Evolutionary conservation across 148 eudicot species (phyloP), one percentile per base, ranked within the genome.

Genomic region (Chenopodium formosanum): DNA sequence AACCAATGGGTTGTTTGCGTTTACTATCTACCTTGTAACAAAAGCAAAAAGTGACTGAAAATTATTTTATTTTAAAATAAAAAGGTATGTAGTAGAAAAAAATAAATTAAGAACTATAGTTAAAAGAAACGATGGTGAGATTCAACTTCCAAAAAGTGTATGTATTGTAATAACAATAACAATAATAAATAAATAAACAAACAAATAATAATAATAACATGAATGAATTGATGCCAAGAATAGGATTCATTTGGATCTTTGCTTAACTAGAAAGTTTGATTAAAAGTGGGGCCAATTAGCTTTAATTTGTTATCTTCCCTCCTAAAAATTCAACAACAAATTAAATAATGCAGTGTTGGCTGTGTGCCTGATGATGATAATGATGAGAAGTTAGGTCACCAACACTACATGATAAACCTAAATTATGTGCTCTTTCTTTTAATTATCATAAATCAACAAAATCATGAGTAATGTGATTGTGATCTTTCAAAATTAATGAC

Each of bases 381-480:
- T 78, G 80, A 73, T 82, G 80, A 67, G 60, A 74, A 66, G 79
- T 83, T 83, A 78, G 85, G 85, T 83, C 85, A 83, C 82, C 85
- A 82, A 82, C 85, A 79, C 29, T 74, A 73, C 79, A 79, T 74
- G 85, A 83, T 83, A 73, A 83, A 83, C 85, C 82, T 83, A 83
- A 77, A 78, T 83, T 83, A 73, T 83, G 66, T 73, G 68, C 74
- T 64, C 29, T 73, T 78, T 37, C 22, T 82, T 56, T 71, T 77
- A 53, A 56, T 52, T 32, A 75, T 79, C 75, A 69, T 52, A 29
- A 79, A 69, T 78, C 80, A 78, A 65, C 80, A 78, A 64, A 47
- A 73, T 80, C 62, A 80, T 80, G 78, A 74, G 78, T 44, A 64
- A 4, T 29, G 40, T 80, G 83, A 80, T 80, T 63, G 48, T 47